Percentiles rank a stretch among this genome's conserved stretches.
These are phyloP conservation scores for Phaeosphaeria sp. DNA, from an alignment of 2,329 filamentous ascomycete genomes.

Conservation along the genomic window DNA sequence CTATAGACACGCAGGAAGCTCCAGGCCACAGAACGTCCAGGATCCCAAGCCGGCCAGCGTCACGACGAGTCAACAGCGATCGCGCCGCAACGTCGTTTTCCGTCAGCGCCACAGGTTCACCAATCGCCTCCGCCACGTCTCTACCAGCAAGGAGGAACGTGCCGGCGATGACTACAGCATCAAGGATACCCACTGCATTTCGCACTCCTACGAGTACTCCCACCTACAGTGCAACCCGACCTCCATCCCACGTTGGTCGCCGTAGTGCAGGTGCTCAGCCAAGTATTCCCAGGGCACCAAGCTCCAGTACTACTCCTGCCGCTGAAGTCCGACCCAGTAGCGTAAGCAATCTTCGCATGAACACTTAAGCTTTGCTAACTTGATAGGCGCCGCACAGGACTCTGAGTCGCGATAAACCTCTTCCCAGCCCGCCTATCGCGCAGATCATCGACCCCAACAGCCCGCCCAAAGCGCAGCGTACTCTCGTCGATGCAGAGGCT, in stretches of 20 bases:
- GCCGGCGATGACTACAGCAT: conserved; percentile 6
- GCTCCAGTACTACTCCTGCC: not conserved
- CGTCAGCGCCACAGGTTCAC: conserved; percentile 18
- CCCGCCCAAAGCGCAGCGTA: conserved; percentile 46
- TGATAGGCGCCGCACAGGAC: not conserved
- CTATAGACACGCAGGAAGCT: conserved; percentile 18
- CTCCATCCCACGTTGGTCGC: not conserved
- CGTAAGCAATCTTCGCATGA: not conserved
- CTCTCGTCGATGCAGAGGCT: conserved; percentile 50
- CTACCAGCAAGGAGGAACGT: not conserved
- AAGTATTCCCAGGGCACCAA: not conserved
- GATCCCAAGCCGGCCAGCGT: conserved; percentile 13
- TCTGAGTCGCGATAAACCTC: conserved; percentile 41
- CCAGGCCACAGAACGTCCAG: not conserved
- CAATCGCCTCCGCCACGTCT: conserved; percentile 8
- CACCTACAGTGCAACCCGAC: not conserved
- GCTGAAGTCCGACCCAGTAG: not conserved
- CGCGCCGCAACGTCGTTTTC: conserved; percentile 14
- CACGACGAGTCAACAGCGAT: not conserved
- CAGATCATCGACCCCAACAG: conserved; percentile 38
- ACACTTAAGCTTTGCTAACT: not conserved
- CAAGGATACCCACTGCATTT: conserved; percentile 13
- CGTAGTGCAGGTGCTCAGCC: not conserved
- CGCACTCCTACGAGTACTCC: not conserved
- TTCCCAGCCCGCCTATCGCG: conserved; percentile 48